phyloP scores from a whole-genome alignment of 768 basidiomycete genomes.

The Lentinula lateritia region DNA sequence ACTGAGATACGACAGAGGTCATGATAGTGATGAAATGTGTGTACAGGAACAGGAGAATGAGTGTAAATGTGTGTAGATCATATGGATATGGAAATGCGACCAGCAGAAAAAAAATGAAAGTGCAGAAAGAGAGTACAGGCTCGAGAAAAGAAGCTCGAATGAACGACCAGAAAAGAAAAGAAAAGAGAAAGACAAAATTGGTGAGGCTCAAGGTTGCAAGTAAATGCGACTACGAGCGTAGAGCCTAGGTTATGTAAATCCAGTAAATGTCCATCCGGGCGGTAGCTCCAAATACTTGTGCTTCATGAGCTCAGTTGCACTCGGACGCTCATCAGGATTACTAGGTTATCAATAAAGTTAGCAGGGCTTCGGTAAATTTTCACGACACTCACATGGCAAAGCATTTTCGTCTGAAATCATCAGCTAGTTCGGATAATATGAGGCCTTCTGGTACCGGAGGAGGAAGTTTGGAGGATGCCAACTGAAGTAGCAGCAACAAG shows the following conservation, averaged over 20 bases:
- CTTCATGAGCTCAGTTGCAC: constrained; percentile 68
- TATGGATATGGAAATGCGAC: constrained; percentile 4
- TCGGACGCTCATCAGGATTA: constrained; percentile 80
- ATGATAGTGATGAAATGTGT: constrained; percentile 6
- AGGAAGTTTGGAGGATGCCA: constrained; percentile 77
- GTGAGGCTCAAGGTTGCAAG: not conserved
- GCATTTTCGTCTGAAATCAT: constrained; percentile 84
- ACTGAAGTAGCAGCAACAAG: constrained; percentile 31
- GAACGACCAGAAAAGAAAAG: not conserved
- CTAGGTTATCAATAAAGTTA: constrained; percentile 28
- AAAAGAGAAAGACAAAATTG: not conserved
- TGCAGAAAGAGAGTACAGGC: constrained; percentile 2
- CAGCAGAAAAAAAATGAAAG: constrained; percentile 2
- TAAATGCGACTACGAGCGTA: not conserved
- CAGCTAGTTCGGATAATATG: constrained; percentile 63
- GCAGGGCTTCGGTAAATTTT: constrained; percentile 7
- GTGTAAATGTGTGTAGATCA: constrained; percentile 15
- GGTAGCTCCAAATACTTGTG: constrained; percentile 77
- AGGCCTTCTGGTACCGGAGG: constrained; percentile 90
- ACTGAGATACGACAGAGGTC: constrained; percentile 13
- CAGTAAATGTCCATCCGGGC: constrained; percentile 70
- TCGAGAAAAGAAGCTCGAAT: not conserved
- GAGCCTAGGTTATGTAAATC: constrained; percentile 39
- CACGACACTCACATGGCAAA: constrained; percentile 69
- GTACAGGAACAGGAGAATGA: constrained; percentile 10